Conservation (phyloP, 2,329 filamentous ascomycete genomes). For the Trichoderma pleuroti region DNA sequence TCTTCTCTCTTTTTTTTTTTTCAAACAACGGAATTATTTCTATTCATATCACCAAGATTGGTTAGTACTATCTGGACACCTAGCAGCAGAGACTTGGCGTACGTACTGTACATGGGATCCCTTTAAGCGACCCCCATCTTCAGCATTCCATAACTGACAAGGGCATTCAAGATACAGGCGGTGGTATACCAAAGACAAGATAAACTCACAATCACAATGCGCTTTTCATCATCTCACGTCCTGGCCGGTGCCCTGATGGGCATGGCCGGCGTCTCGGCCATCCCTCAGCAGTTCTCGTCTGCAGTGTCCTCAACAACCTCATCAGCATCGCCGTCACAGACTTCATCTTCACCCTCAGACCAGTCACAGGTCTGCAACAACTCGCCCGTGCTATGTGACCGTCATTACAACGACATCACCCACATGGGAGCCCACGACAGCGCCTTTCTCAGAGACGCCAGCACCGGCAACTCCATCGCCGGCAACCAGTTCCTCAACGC, state of each 20-base stretch:
- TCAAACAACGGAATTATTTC: not conserved
- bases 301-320: not conserved
- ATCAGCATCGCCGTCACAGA: slow-evolving; percentile 2
- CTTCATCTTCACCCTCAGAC: slow-evolving; percentile 20
- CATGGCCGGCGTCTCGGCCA: slow-evolving; percentile 25
- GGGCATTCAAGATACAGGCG: not conserved
- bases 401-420: slow-evolving; percentile 71
- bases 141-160: not conserved
- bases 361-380: slow-evolving; percentile 67
- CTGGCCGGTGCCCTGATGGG: slow-evolving; percentile 22
- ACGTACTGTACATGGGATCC: not conserved
- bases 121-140: not conserved
- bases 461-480: slow-evolving; percentile 58
- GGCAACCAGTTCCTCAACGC: slow-evolving; percentile 75
- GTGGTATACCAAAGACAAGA: not conserved
- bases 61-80: not conserved
- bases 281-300: slow-evolving; percentile 24
- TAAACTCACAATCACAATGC: slow-evolving; percentile 17
- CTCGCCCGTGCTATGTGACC: slow-evolving; percentile 68
- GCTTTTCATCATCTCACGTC: slow-evolving; percentile 25
- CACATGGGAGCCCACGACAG: slow-evolving; percentile 75
- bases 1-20: not conserved
- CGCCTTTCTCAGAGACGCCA: slow-evolving; percentile 64
- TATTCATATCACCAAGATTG: not conserved
- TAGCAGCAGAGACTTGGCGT: not conserved